Evolutionary conservation across 106 monocot species (phyloP), one percentile per base, ranked within the genome.

Genomic region (Posidonia australis): DNA sequence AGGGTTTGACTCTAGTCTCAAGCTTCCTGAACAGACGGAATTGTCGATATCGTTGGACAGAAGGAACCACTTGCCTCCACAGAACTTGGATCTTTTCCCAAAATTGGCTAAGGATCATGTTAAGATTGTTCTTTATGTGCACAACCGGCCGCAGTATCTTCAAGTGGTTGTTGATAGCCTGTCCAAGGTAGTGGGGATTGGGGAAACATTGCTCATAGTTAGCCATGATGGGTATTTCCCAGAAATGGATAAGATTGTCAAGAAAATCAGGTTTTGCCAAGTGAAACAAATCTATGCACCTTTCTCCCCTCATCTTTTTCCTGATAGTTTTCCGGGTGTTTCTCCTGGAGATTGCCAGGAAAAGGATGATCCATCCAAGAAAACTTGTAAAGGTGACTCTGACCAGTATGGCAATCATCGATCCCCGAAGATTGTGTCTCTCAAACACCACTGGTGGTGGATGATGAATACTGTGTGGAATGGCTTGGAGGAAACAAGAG

Each of bases 381-480:
- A 83, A 61, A 75, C 74, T 16, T 98, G 96, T 64, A 73, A n/a
- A 10, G 96, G 90, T 3, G 57, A 76, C 43, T 23, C 83, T 1
- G 96, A 98, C 68, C 96, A 98, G 77, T 98, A 90, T 60, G 87
- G 86, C 1, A 90, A 91, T 52, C 85, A 98, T 61, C 76, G 96
- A 4, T 81, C 96, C 41, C 90, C 90, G 5, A 90, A 47, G 74
- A 87, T 98, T 19, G 90, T 90, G 21, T 98, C 94, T 1, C 57
- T 90, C 74, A 98, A 98, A 67, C 96, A 98, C 74, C 90, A 98
- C 73, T 98, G 96, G 96, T 98, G 90, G 96, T 98, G 96, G 96
- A 90, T 98, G 96, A 98, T 98, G 96, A 98, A 98, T n/a, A 87
- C 87, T 6, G 78, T 98, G 20, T 98, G 90, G 96, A 90, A 98